Evolutionary conservation across 2,329 filamentous ascomycete species (phyloP), one percentile per base, ranked within the genome.

Genomic region (Trichoderma hamatum): DNA sequence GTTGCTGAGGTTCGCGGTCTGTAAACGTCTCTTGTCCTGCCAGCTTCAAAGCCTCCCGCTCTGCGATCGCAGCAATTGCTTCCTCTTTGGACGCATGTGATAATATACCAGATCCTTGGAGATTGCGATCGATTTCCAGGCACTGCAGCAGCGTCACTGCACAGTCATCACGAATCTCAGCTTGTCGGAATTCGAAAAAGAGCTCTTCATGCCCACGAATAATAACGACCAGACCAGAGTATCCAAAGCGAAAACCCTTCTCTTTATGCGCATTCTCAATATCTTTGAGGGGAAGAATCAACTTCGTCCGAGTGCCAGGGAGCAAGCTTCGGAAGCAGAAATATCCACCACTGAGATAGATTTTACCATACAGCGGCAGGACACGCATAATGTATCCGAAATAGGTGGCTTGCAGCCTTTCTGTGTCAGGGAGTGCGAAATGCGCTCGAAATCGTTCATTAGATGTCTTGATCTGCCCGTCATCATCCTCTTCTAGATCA

Each of bases 201-300:
- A 99, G 82, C 79, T 98, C 96, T 78, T 98, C 96, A 71, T 97
- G 93, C 0, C 94, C 96, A 65, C 92, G 90, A 72, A 99, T 96
- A 5, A 97, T 92, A n/a, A 98, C 84, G 0, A 97, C 93, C 51
- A 99, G 85, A 5, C 94, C 96, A 24, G 93, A 91, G 74, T 97
- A 97, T 7, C 94, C 93, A 74, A 97, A 92, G 1, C 94, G 89
- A 76, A 97, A 98, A 0, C 96, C 95, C 75, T 96, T 97, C 79
- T 97, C 94, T 80, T 97, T 97, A 75, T 95, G 90, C 7, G 94
- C 93, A 71, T 94, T 98, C 78, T 97, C 93, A 61, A 98, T 91
- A 75, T 98, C 94, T 74, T 90, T 93, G 66, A 98, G 84, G 0
- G 96, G 95, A 0, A 98, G 85, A 66, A 98, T 94, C 73, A 98